Conservation (phyloP, 1,139 yeast species). For the Pichia sp. region DNA sequence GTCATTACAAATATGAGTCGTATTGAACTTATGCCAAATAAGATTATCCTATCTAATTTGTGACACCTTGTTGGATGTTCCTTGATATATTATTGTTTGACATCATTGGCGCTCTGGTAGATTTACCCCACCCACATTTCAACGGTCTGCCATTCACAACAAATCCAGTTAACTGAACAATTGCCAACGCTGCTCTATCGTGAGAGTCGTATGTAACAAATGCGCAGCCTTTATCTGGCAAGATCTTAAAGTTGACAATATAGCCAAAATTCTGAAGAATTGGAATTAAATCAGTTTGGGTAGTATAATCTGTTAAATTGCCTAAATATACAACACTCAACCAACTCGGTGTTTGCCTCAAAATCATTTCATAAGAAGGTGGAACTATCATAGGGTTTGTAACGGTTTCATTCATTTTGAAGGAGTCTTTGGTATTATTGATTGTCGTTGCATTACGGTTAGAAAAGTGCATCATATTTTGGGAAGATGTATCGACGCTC, state of each 20-base stretch:
- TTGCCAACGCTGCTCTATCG: slow-evolving; percentile 84
- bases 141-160: slow-evolving; percentile 70
- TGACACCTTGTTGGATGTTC: not conserved
- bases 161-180: slow-evolving; percentile 72
- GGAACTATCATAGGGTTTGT: slow-evolving; percentile 21
- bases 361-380: slow-evolving; percentile 50
- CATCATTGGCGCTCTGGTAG: slow-evolving; percentile 13
- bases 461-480: no score
- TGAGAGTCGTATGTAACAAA: slow-evolving; percentile 83
- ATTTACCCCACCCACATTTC: slow-evolving; percentile 81
- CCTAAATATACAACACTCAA: slow-evolving; percentile 89
- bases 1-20: no score
- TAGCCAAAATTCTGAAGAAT: slow-evolving; percentile 73
- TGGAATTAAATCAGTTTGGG: slow-evolving; percentile 69
- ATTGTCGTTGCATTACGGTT: not conserved
- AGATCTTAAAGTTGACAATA: slow-evolving; percentile 73
- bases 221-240: slow-evolving; percentile 77
- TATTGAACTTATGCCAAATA: no score
- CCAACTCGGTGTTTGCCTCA: slow-evolving; percentile 75
- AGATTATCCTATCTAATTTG: no score
- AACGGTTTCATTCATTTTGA: not conserved
- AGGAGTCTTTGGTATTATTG: not conserved
- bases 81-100: slow-evolving; percentile 1
- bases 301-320: slow-evolving; percentile 69
- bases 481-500: no score